Base-by-base conservation (phyloP, 768 basidiomycete genomes). In the Leccinum pellstonianum region DNA sequence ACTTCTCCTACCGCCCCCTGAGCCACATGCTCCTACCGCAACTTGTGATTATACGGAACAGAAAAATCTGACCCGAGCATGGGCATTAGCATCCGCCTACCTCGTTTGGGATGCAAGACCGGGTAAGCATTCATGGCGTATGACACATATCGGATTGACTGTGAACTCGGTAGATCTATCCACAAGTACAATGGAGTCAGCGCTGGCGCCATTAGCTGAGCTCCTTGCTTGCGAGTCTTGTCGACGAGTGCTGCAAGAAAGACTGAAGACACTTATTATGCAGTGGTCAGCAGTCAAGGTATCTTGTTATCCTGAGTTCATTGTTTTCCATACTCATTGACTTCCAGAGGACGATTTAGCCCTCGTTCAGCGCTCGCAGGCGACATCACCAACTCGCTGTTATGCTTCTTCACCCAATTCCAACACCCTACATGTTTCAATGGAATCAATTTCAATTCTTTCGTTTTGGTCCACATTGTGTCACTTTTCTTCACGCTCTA, bases 271-370 rank as follows among this genome's bases (percentile, higher is more conserved):
- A 52, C 79, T 91, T 53, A 76, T 89, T 38, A 73, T 86, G 31
- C 88, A 91, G 68, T 93, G 90, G 90, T 87, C 91, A 5, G 77
- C 84, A 27, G 87, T 92, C 56, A 92, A 90, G 78, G 90, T 88
- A 64, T 38, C 10, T 17, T 50, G 29, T 65, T 31, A 6, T 23
- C 3, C 23, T n/a, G 17, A 52, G 2, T 17, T 49, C 23, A 49
- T 3, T 25, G 21, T 35, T 38, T 38, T 55, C 15, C 47, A 11
- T 19, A 19, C 63, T 70, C 14, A 72, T 21, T 17, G 14, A 14
- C 23, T 23, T 64, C 19, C 61, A 86, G 85, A 77, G 83, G 59
- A 86, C 85, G 9, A 86, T 87, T 62, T 86, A 83, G 46, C 27
- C 31, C 35, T 25, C 23, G 51, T 57, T 52, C 5, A 64, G 38